Evolutionary conservation across 2,329 filamentous ascomycete genomes (phyloP).

Genomic region (Trichoderma gracile): DNA sequence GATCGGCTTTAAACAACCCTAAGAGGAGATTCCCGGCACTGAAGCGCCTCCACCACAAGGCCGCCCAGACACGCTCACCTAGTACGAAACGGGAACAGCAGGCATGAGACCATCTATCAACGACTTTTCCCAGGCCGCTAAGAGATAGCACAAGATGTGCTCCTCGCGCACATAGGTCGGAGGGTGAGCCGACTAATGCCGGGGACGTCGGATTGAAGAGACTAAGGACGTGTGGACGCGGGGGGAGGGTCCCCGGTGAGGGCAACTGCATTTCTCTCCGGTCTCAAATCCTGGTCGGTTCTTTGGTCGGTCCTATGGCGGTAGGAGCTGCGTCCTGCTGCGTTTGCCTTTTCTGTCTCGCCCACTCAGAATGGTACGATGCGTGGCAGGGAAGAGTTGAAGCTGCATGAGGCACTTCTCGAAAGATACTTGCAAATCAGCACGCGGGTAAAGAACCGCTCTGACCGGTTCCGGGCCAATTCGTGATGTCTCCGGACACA

Average conservation of each 20-base stretch:
- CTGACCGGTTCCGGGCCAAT: not conserved
- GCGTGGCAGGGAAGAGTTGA: not conserved
- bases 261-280: not conserved
- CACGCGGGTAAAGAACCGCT: not conserved
- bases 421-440: slow-evolving; percentile 3
- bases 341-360: not conserved
- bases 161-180: not conserved
- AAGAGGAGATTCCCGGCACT: slow-evolving; percentile 18
- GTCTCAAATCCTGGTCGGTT: slow-evolving; percentile 7
- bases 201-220: not conserved
- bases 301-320: not conserved
- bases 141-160: not conserved
- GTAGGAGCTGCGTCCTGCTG: not conserved
- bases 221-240: not conserved
- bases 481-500: not conserved
- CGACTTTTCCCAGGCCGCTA: not conserved
- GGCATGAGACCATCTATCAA: slow-evolving; percentile 1
- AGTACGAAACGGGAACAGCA: slow-evolving; percentile 18
- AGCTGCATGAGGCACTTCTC: not conserved
- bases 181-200: not conserved
- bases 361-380: not conserved
- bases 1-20: slow-evolving; percentile 7
- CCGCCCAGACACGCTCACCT: slow-evolving; percentile 2
- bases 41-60: slow-evolving; percentile 9
- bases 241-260: slow-evolving; percentile 8